Base-by-base conservation (phyloP, 2,329 filamentous ascomycete genomes). In the Plenodomus biglobosus region DNA sequence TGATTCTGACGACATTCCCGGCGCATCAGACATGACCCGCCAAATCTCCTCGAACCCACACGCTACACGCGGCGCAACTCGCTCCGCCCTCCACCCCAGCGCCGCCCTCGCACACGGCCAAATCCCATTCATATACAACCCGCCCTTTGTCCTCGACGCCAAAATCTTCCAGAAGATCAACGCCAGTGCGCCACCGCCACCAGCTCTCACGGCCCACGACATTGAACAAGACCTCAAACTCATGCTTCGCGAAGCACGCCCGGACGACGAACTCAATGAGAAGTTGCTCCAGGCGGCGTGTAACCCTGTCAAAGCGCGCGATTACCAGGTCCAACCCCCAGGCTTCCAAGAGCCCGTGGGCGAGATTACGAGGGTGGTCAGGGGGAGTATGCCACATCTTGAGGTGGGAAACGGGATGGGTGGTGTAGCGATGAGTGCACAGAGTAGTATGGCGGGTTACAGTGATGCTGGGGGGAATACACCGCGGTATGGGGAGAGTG, bases 1-100 rank as follows among this genome's bases (percentile, higher is more conserved):
- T 19, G 67, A 71, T 47, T 66, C 62, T 1, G 68, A 72, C 49
- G 66, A 69, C 22, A 70, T 76, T 30, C 62, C 65, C n/a, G 73
- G 70, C 19, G 72, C 80, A 1, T 68, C 76, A 3, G 82, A 83
- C 44, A 86, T 86, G 83, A 79, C 81, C 42, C 80, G 84, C 34
- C 81, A 81, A 11, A 75, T 80, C 17, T 82, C 79, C 44, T 80
- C 81, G 46, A 83, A 81, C 37, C 72, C 81, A 69, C 70, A 86
- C 75, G 64, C 81, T 68, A 69, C 75, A 53, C 62, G 75, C 58
- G 72, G 81, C 66, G 73, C 79, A 53, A 75, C 77, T 5, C 74
- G 81, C 44, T 80, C 78, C 42, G 77, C 80, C 6, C 74, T 85
- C 35, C 78, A 84, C 51, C 73, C 84, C 17, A 58, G 54, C 13